Percentiles rank a stretch among this genome's conserved stretches.
Evolutionary conservation across 805 yeast species (phyloP).

Genomic region (Metschnikowia noctiluminum): DNA sequence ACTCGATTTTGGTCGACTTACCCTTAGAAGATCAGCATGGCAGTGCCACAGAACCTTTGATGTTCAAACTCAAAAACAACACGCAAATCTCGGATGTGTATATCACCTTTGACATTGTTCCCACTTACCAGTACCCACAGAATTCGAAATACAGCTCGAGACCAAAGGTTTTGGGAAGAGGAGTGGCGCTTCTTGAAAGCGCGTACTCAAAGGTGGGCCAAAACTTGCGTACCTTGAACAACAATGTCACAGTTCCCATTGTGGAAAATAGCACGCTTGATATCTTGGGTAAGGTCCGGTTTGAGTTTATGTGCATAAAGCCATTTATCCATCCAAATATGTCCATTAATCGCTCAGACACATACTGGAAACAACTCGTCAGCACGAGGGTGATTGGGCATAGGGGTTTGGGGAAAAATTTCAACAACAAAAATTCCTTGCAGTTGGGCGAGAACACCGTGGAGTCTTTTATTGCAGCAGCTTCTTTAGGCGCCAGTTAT

Average conservation of each 20-base stretch:
- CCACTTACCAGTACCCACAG: constrained; percentile 63
- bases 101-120: constrained; percentile 81
- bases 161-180: constrained; percentile 62
- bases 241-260: constrained; percentile 68
- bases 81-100: constrained; percentile 50
- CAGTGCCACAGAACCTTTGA: constrained; percentile 67
- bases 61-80: constrained; percentile 55
- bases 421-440: constrained; percentile 63
- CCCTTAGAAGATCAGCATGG: constrained; percentile 80
- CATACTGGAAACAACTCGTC: constrained; percentile 88
- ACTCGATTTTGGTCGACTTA: constrained; percentile 66
- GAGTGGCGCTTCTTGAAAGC: constrained; percentile 66
- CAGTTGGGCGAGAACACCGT: constrained; percentile 95
- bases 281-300: constrained; percentile 70
- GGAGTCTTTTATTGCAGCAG: constrained; percentile 93
- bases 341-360: constrained; percentile 63
- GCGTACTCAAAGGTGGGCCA: constrained; percentile 66
- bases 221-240: constrained; percentile 63
- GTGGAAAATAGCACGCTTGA: constrained; percentile 69
- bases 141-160: constrained; percentile 1
- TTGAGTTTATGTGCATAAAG: constrained; percentile 67
- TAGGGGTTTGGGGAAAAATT: constrained; percentile 90
- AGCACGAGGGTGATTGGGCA: constrained; percentile 93
- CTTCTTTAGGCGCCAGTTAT: constrained; percentile 92
- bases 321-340: constrained; percentile 72